Evolutionary conservation across 164 flowering plant species (phyloP).

Genomic region (Euptelea pleiosperma): DNA sequence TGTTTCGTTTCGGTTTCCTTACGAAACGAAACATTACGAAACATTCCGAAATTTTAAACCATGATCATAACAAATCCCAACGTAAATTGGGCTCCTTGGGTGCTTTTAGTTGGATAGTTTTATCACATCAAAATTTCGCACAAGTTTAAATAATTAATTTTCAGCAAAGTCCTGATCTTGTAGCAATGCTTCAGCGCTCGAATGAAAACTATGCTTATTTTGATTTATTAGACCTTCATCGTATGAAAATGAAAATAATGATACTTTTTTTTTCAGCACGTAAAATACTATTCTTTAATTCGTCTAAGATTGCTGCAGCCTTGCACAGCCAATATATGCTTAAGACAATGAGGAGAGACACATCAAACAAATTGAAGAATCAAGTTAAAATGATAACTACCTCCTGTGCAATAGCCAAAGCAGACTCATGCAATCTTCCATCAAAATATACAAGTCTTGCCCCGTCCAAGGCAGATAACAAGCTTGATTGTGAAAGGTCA

Average conservation of each 20-base stretch:
- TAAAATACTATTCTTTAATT: neutral
- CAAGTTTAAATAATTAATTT: no score
- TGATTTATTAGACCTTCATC: no score
- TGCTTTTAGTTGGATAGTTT: no score
- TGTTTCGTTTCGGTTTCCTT: no score
- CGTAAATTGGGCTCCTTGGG: no score
- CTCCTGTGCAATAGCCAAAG: conserved; percentile 68
- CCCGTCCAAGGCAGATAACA: conserved; percentile 59
- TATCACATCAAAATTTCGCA: no score
- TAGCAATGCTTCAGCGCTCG: no score
- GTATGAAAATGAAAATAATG: neutral
- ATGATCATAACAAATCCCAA: no score
- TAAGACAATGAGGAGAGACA: neutral
- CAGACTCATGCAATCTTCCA: conserved; percentile 72
- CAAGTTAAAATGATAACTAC: conserved; percentile 30
- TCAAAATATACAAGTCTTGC: conserved; percentile 67
- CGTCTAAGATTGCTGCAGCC: neutral
- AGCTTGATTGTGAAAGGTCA: conserved; percentile 53
- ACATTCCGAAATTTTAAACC: no score
- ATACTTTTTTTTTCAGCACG: neutral
- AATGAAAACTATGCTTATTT: no score
- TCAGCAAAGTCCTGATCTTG: no score
- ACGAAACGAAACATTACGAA: no score
- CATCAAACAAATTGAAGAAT: neutral
- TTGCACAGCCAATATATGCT: neutral